phyloP scores from a whole-genome alignment of 257 asterid genomes.

The Catharanthus roseus region DNA sequence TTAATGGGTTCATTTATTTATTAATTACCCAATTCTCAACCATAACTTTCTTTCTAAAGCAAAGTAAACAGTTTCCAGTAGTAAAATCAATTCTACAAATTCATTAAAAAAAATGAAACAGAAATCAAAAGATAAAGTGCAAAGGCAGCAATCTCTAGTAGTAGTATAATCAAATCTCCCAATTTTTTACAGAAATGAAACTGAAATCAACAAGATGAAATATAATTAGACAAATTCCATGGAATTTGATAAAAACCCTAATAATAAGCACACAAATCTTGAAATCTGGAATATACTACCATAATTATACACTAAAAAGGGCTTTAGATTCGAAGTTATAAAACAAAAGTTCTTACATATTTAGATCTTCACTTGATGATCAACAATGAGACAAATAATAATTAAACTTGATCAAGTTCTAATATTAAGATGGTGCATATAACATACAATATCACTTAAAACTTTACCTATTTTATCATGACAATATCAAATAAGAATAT shows the following conservation, averaged over 20 bases:
- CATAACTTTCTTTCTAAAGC: no score
- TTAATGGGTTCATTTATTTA: no score
- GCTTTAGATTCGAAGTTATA: not conserved
- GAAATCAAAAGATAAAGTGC: no score
- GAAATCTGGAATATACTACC: not conserved
- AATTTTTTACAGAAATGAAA: no score
- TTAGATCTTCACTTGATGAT: no score
- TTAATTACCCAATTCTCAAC: no score
- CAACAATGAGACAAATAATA: constrained; percentile 5
- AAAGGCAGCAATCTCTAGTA: no score
- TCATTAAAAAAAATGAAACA: no score
- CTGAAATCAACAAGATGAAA: not conserved
- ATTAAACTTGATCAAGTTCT: not conserved
- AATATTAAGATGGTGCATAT: not conserved
- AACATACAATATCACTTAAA: not conserved
- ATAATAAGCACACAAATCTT: not conserved
- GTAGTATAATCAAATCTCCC: no score
- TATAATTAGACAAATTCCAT: not conserved
- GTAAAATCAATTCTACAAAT: no score
- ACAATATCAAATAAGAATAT: constrained; percentile 6
- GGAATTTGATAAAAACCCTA: not conserved
- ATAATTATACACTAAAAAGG: not conserved
- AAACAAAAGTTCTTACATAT: constrained; percentile 14
- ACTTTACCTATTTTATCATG: not conserved
- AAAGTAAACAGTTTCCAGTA: no score